Evolutionary conservation across 1,284 basidiomycete species (phyloP), one percentile per base, ranked within the genome.

Genomic region (Coriolopsis trogii): DNA sequence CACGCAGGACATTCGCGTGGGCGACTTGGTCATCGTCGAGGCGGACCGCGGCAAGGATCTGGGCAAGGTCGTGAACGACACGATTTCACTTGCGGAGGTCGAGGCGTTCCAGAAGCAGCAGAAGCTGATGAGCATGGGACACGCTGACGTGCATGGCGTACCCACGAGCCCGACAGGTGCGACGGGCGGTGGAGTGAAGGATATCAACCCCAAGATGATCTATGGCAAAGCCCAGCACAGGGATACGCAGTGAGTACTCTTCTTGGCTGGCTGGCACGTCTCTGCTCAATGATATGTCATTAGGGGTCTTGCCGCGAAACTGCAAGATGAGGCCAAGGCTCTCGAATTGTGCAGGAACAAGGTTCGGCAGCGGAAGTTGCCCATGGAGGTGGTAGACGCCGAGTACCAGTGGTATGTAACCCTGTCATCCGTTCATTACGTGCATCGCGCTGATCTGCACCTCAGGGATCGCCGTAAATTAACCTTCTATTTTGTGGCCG

Each of bases 321-420:
- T 85, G 52, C 87, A 91, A 64, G 96, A 99, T 68, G 96, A 99
- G 71, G 76, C 87, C 53, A 94, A 96, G 70, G 96, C 96, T 16
- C 75, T 99, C 51, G 87, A 91, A 65, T 76, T 98, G 52, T 97
- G 95, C 65, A 84, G 93, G 67, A 89, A 80, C 54, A 98, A 98
- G 70, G 95, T 97, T 13, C 78, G 85, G 43, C 91, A 93, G 71
- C 91, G 93, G 74, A 92, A 94, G 66, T 73, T 99, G 64, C 94
- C 95, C 15, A 99, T 99, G 96, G 92, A 95, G 71, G 94, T 99
- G 52, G 88, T 97, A 50, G 95, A 97, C 68, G 95, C 95, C 26
- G 96, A 98, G 73, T 98, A 96, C 76, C 96, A 99, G 70, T 98
- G 93, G 93, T 93, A 53, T 34, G 86, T 75, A 12, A n/a, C n/a